Evolutionary conservation across 2,329 filamentous ascomycete genomes (phyloP), one percentile per base, ranked within the genome.

Genomic region (Aspergillus intermedius): DNA sequence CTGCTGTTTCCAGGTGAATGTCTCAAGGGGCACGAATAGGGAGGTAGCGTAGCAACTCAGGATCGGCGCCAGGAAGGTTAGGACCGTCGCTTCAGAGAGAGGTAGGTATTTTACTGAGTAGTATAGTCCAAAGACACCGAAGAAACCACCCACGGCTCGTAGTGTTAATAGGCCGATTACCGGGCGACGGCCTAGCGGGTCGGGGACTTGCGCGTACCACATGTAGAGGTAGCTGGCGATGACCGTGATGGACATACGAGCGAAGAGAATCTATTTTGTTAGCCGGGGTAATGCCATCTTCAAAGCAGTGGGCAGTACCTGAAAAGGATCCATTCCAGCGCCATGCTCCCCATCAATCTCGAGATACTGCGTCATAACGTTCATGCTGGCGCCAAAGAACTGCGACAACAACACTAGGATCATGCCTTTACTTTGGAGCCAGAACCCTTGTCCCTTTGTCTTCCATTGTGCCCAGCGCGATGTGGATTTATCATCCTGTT

Each of bases 341-440:
- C 80, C 80, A 56, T 81, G 74, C 15, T 86, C 75, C 9, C 80
- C 80, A 56, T 81, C 74, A 32, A 79, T 75, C 64, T 94, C 88
- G 35, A 95, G 73, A 9, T 91, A 67, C 17, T 89, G 78, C 0
- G 88, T 87, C 37, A 83, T 82, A 8, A 94, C 80, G 64, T 93
- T 94, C 91, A 95, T 95, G 46, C 87, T 69, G 0, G 86, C 83
- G 1, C 85, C 88, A 58, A 95, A 95, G 32, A 93, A 73, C 67
- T 95, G 89, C 0, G 88, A 80, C 2, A 84, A 52, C 15, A 90
- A 74, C 40, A 95, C 87, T 41, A 90, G 74, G 19, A 86, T 73
- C 17, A 91, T 77, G 2, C 87, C 87, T 56, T 85, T 84, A 60
- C 93, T 90, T 47, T 74, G 71, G 4, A 68, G 54, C 84, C 85